Percentiles rank a stretch among this genome's conserved stretches.
Conservation (phyloP, 139 green algal species). For the Volvox africanus region DNA sequence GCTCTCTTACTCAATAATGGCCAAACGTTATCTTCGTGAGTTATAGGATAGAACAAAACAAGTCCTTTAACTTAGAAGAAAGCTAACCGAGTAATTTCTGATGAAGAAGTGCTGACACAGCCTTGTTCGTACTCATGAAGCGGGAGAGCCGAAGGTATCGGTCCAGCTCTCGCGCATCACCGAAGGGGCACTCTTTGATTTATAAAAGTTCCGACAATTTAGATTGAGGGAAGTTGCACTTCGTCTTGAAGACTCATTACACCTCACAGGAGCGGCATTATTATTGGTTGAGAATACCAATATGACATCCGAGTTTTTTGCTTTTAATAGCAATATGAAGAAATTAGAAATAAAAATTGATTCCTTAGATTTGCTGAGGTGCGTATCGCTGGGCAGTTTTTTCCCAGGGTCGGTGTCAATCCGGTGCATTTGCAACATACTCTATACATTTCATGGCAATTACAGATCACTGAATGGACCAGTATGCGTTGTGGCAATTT, state of each 20-base stretch:
- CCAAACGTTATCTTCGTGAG: background rate
- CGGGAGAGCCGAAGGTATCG: background rate
- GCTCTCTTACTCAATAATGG: background rate
- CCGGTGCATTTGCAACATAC: background rate
- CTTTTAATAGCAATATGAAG: background rate
- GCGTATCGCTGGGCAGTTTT: background rate
- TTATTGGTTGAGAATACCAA: background rate
- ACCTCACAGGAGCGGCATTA: too few relatives aligned
- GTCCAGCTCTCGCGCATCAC: background rate
- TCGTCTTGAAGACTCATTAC: background rate
- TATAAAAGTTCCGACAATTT: background rate
- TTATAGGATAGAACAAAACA: too few relatives aligned
- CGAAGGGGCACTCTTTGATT: background rate
- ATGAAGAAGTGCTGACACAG: background rate
- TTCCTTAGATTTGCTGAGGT: background rate
- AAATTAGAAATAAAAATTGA: background rate
- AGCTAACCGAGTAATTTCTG: background rate
- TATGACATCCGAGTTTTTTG: background rate
- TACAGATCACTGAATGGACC: constrained; percentile 64
- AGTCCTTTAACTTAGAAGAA: background rate
- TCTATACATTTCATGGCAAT: background rate
- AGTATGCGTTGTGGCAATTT: constrained; percentile 90
- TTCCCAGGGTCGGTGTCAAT: background rate
- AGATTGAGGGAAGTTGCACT: background rate
- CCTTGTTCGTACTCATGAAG: background rate